Conservation (phyloP, 1,284 basidiomycete species). For the Fomes fomentarius region DNA sequence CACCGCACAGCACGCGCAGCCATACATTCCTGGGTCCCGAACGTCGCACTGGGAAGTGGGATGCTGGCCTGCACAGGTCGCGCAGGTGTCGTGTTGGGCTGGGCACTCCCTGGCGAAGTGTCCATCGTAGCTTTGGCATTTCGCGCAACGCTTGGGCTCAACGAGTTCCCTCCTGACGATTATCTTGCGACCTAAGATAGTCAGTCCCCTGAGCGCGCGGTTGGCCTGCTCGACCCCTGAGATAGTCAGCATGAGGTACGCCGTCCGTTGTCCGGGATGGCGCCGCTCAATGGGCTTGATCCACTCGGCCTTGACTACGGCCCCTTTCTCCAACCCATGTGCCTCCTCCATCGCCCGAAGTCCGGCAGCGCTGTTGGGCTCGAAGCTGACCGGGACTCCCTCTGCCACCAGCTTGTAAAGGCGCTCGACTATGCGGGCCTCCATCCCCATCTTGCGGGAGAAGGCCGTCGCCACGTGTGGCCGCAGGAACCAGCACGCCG, state of each 20-base stretch:
- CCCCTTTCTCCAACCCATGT: too few relatives aligned
- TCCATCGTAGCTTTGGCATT: neutral
- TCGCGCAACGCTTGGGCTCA: slow-evolving; percentile 2
- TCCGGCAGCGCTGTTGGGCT: neutral
- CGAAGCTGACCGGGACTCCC: neutral
- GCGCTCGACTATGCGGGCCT: neutral
- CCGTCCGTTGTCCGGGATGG: too few relatives aligned
- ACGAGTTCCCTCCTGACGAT: neutral
- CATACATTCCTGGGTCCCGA: neutral
- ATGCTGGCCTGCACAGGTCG: slow-evolving; percentile 28
- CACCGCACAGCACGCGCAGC: slow-evolving; percentile 19
- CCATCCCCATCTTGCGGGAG: slow-evolving; percentile 4
- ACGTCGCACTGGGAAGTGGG: slow-evolving; percentile 7
- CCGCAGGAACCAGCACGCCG: neutral
- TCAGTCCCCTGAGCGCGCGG: neutral
- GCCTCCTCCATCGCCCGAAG: too few relatives aligned
- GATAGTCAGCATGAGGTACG: neutral
- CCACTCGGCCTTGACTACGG: too few relatives aligned
- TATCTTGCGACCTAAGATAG: neutral
- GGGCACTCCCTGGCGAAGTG: slow-evolving; percentile 1
- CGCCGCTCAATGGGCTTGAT: too few relatives aligned
- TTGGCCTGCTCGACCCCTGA: neutral
- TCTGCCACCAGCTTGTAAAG: slow-evolving; percentile 9
- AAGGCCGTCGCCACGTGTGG: slow-evolving; percentile 2
- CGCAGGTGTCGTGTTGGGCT: slow-evolving; percentile 22